Base-by-base conservation (phyloP, 257 asterid genomes). In the Solanum pinnatisectum region DNA sequence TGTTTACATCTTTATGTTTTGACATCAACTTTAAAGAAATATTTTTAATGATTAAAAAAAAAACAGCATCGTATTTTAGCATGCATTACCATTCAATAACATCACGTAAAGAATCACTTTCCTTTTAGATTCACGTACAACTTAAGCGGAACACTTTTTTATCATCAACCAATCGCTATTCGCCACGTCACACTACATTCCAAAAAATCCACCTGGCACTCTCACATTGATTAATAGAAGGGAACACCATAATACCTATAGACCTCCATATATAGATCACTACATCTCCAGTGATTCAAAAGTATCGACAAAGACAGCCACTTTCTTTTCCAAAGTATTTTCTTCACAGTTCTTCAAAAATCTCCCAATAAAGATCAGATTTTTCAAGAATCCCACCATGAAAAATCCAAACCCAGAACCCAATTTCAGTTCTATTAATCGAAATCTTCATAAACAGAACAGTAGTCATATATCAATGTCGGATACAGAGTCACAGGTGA, bases 381-480 rank as follows among this genome's bases (percentile, higher is more conserved):
- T 52, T 33, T 42, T 16, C 22, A 12, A 32, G 3, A 20, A 78
- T 30, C 85, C 85, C 84, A 67, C 33, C 73, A 91, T 91, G 93
- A 86, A 91, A 40, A 85, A 87, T 30, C 83, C 73, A 72, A 67
- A 46, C 30, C n/a, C 86, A 33, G 60, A 63, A 36, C 77, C 60
- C 2, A 49, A 70, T 70, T n/a, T 76, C 15, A 49, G 20, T 32
- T 78, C 20, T 23, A 78, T 2, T 44, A 40, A 85, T 36, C 92
- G 89, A 90, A 89, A 84, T 88, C 88, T 30, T 90, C 88, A 82
- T 90, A 91, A 5, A 89, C 89, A 87, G 90, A 37, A 87, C 89
- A 90, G 97, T 83, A 90, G 96, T 79, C 96, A 95, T 88, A 37
- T 90, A 89, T 93, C 98, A 77, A 94, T 97, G 96, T 97, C 98